A percentile compares a stretch with the other conserved stretches of the same genome.
Conservation (phyloP, 2,329 filamentous ascomycete species). For the Aspergillus chevalieri region DNA sequence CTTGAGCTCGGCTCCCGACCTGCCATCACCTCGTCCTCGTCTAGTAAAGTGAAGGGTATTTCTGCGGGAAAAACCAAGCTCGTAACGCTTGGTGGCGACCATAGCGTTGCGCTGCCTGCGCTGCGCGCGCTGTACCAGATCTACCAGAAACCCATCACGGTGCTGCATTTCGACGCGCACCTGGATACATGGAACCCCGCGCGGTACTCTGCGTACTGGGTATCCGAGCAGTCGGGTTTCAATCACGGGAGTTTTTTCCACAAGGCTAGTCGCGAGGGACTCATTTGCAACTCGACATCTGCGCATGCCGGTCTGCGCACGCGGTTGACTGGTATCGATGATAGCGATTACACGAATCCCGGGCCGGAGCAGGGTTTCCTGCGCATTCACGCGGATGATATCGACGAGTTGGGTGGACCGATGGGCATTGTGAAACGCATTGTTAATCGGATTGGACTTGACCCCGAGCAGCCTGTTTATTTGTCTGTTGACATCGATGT, state of each 20-base stretch:
- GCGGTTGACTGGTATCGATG: constrained; percentile 60
- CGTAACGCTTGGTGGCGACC: constrained; percentile 67
- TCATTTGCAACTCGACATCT: constrained; percentile 66
- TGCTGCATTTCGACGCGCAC: constrained; percentile 72
- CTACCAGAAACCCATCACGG: constrained; percentile 58
- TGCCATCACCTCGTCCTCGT: constrained; percentile 25
- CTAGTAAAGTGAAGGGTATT: constrained; percentile 25
- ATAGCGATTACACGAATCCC: constrained; percentile 59
- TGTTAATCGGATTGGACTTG: constrained; percentile 59
- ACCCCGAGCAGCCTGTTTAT: constrained; percentile 69
- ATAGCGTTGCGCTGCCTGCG: constrained; percentile 64
- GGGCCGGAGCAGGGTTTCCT: constrained; percentile 73
- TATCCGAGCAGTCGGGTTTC: constrained; percentile 64
- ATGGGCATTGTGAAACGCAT: constrained; percentile 65
- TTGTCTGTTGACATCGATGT: constrained; percentile 77
- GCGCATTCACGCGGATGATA: constrained; percentile 75
- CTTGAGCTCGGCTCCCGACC: constrained; percentile 56
- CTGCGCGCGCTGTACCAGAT: constrained; percentile 59
- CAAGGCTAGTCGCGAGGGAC: constrained; percentile 72
- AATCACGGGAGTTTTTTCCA: constrained; percentile 92
- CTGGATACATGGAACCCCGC: constrained; percentile 79
- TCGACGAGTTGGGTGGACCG: constrained; percentile 68
- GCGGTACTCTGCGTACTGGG: constrained; percentile 72
- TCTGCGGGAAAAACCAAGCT: constrained; percentile 46
- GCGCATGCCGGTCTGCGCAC: constrained; percentile 82